Conservation (phyloP, 2,329 filamentous ascomycete genomes). For the Cryphonectria nitschkei region DNA sequence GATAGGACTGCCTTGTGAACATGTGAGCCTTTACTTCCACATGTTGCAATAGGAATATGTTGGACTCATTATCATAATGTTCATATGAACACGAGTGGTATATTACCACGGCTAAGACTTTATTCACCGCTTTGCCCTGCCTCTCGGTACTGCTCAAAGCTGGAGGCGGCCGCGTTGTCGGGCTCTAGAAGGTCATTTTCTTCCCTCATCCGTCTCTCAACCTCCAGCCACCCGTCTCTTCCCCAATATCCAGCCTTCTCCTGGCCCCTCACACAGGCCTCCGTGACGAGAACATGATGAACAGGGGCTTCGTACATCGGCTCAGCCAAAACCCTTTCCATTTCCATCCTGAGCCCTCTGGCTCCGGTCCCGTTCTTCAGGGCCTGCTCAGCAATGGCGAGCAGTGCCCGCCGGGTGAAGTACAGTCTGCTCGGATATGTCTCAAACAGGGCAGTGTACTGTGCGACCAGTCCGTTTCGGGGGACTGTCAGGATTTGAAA, state of each 20-base stretch:
- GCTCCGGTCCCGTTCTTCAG: slow-evolving; percentile 71
- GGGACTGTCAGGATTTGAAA: slow-evolving; percentile 91
- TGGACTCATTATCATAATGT: background rate
- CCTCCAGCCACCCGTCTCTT: slow-evolving; percentile 70
- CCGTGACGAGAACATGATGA: slow-evolving; percentile 74
- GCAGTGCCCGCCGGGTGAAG: slow-evolving; percentile 82
- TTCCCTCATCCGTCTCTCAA: slow-evolving; percentile 69
- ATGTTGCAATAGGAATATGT: background rate
- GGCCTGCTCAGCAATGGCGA: slow-evolving; percentile 75
- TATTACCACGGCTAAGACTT: background rate
- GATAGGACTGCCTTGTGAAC: background rate
- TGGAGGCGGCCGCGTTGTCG: slow-evolving; percentile 20
- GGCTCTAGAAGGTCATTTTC: slow-evolving; percentile 51
- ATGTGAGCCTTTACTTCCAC: background rate
- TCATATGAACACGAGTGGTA: background rate
- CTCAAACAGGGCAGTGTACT: slow-evolving; percentile 87
- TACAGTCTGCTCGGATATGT: slow-evolving; percentile 77
- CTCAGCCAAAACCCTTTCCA: slow-evolving; percentile 77
- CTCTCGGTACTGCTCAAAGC: slow-evolving; percentile 38
- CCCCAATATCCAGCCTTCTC: slow-evolving; percentile 67
- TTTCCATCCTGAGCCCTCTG: slow-evolving; percentile 76
- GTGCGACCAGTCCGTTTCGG: slow-evolving; percentile 81
- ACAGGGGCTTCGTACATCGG: slow-evolving; percentile 82
- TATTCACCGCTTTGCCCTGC: slow-evolving; percentile 41
- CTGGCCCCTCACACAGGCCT: slow-evolving; percentile 66